Evolutionary conservation across 768 basidiomycete genomes (phyloP).

Genomic region (Ephemerocybe angulata): DNA sequence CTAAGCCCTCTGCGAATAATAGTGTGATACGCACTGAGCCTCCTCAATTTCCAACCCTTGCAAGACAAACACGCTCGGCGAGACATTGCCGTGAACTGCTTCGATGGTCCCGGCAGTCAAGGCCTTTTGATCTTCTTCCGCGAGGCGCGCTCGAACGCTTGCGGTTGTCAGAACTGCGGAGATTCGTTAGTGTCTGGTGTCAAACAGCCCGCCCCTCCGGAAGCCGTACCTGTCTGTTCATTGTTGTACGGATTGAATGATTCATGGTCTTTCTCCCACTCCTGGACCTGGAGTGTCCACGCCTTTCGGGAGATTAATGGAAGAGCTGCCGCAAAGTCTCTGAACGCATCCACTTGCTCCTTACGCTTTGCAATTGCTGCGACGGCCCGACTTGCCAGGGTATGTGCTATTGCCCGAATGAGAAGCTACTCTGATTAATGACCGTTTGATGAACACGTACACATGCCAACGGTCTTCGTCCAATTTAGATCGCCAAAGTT

Average conservation of each 20-base stretch:
- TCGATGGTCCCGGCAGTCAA: not conserved
- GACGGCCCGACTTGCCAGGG: constrained; percentile 3
- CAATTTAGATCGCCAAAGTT: constrained; percentile 28
- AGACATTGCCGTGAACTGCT: constrained; percentile 13
- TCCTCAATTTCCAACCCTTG: constrained; percentile 31
- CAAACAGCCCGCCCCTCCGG: not conserved
- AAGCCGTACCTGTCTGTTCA: constrained; percentile 2
- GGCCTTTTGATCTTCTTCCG: constrained; percentile 18
- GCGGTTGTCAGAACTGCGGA: too few species aligned
- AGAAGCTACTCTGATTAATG: not conserved
- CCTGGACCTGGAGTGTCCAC: constrained; percentile 19
- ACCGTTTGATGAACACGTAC: constrained; percentile 1
- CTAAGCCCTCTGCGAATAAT: not conserved
- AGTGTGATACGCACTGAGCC: constrained; percentile 23
- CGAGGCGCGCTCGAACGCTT: constrained; percentile 20
- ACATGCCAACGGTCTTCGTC: constrained; percentile 19
- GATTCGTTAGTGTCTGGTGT: constrained; percentile 11
- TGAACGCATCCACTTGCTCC: not conserved
- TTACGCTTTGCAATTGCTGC: not conserved
- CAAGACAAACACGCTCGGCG: constrained; percentile 23
- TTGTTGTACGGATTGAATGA: constrained; percentile 18
- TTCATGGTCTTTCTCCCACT: constrained; percentile 20
- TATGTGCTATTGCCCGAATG: not conserved
- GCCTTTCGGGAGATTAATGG: not conserved
- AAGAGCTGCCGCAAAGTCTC: constrained; percentile 8